Conservation (phyloP, 352 stramenopile species). For the Phytophthora hybrid region DNA sequence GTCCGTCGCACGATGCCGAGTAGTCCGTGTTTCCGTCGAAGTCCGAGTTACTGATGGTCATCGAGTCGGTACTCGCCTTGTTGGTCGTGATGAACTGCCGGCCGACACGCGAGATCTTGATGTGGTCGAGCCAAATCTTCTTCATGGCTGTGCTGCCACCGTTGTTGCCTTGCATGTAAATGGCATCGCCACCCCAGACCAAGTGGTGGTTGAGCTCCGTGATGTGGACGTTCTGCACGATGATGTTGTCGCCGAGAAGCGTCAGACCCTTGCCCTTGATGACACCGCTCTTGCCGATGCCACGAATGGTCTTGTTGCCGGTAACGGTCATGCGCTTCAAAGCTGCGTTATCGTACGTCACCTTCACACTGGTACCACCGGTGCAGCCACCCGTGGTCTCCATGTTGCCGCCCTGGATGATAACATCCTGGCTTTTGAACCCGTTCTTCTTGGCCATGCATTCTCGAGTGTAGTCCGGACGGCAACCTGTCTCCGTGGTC, state of each 20-base stretch:
- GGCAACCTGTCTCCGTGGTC: slow-evolving; percentile 44
- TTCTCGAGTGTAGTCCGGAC: slow-evolving; percentile 40
- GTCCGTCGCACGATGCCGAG: no score
- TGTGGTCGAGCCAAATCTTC: slow-evolving; percentile 53
- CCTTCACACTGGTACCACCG: slow-evolving; percentile 42
- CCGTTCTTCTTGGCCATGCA: slow-evolving; percentile 57
- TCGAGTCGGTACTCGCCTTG: slow-evolving; percentile 36
- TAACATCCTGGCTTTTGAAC: slow-evolving; percentile 54
- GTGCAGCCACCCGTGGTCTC: slow-evolving; percentile 51
- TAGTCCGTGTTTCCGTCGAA: slow-evolving; percentile 47
- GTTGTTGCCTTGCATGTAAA: slow-evolving; percentile 41
- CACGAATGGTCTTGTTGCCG: no score
- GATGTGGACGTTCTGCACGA: slow-evolving; percentile 60
- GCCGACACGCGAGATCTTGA: slow-evolving; percentile 40
- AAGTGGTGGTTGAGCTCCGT: slow-evolving; percentile 50
- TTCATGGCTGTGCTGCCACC: slow-evolving; percentile 15
- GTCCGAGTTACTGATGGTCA: slow-evolving; percentile 65
- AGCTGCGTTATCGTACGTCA: no score
- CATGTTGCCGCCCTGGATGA: slow-evolving; percentile 49
- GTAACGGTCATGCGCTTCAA: no score
- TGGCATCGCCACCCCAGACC: no score
- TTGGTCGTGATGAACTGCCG: slow-evolving; percentile 54
- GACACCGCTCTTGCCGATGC: no score
- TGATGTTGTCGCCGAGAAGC: slow-evolving; percentile 57
- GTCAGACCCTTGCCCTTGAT: slow-evolving; percentile 51